Percentiles rank a stretch among this genome's conserved stretches.
These are phyloP conservation scores for Lecanicillium sp. DNA, from an alignment of 2,329 filamentous ascomycete species.

Conservation along the genomic window DNA sequence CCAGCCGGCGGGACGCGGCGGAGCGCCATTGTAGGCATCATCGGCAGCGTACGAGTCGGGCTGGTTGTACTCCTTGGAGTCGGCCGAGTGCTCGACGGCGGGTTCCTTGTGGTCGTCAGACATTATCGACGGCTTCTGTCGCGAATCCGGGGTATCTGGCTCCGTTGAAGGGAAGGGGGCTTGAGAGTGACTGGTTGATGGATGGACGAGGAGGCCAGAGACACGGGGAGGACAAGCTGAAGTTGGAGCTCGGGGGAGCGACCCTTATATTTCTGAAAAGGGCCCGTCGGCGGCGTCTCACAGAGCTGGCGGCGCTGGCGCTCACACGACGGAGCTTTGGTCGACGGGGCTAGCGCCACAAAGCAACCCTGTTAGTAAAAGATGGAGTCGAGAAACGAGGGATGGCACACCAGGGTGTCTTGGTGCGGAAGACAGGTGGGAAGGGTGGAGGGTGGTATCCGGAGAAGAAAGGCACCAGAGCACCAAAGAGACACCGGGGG, in stretches of 20 bases:
- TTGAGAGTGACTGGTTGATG: slow-evolving; percentile 1
- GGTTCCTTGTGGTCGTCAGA: slow-evolving; percentile 11
- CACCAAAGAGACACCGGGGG: not conserved
- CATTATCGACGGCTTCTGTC: slow-evolving; percentile 9
- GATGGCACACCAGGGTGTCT: slow-evolving; percentile 11
- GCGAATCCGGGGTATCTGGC: slow-evolving; percentile 11
- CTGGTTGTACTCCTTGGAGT: slow-evolving; percentile 4
- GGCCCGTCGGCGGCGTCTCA: slow-evolving; percentile 2
- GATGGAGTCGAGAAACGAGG: slow-evolving; percentile 4
- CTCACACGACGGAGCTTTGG: slow-evolving; percentile 7
- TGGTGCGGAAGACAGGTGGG: slow-evolving; percentile 10
- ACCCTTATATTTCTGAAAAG: slow-evolving; percentile 13
- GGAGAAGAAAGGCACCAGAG: slow-evolving; percentile 11
- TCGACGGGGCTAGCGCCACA: slow-evolving; percentile 10
- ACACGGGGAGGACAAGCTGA: not conserved
- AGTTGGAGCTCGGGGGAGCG: slow-evolving; percentile 5
- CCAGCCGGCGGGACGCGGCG: slow-evolving; percentile 48
- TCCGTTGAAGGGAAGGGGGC: slow-evolving; percentile 2
- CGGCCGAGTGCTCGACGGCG: slow-evolving; percentile 11
- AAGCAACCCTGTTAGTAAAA: slow-evolving; percentile 9
- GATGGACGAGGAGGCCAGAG: slow-evolving; percentile 2
- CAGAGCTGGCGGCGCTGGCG: not conserved
- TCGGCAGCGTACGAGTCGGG: not conserved
- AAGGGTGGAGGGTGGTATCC: slow-evolving; percentile 15
- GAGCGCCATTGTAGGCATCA: slow-evolving; percentile 15